These are phyloP conservation scores for Dactylonectria estremocensis DNA, from an alignment of 2,329 filamentous ascomycete genomes.

Conservation along the genomic window DNA sequence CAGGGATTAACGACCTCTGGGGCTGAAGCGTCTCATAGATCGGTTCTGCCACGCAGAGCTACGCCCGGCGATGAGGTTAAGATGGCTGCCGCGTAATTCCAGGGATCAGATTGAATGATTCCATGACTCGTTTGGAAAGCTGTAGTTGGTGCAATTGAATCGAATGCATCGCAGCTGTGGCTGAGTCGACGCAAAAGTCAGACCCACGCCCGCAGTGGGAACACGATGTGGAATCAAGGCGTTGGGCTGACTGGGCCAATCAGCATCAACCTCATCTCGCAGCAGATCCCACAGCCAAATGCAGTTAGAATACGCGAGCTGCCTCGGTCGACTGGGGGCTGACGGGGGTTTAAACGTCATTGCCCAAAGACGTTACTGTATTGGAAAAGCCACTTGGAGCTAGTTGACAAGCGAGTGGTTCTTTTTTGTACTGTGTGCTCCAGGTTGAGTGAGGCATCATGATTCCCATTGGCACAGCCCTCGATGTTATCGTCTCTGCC, in stretches of 20 bases:
- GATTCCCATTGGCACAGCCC: background rate
- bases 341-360: background rate
- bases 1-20: background rate
- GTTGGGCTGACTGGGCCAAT: background rate
- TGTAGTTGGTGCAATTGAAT: background rate
- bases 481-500: background rate
- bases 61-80: background rate
- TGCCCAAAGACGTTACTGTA: background rate
- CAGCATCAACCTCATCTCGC: background rate
- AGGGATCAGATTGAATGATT: background rate
- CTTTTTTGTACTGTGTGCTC: background rate
- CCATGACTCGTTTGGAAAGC: background rate
- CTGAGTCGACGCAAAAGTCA: background rate
- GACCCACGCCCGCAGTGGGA: background rate
- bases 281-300: background rate
- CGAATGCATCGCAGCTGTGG: background rate
- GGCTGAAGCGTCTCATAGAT: background rate
- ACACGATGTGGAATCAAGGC: conserved; percentile 9
- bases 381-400: background rate
- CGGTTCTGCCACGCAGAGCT: background rate
- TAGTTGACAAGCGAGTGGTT: background rate
- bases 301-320: conserved; percentile 10
- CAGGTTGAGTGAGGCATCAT: background rate
- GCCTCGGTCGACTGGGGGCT: background rate
- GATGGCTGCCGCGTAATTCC: background rate